Evolutionary conservation across 2,329 filamentous ascomycete genomes (phyloP).

Genomic region (Xylaria multiplex): DNA sequence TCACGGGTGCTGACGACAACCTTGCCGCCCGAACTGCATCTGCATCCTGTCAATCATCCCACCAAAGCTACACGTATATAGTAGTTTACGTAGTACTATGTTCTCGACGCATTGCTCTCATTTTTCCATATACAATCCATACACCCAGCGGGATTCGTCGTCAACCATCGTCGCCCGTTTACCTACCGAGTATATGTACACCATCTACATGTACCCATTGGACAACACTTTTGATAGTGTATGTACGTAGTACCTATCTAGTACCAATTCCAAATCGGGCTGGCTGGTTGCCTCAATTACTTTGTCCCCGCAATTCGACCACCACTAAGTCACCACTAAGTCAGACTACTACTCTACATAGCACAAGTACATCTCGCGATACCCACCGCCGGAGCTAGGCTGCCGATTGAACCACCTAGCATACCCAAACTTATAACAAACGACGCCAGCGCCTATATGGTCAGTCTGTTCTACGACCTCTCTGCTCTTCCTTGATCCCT

Average conservation of each 20-base stretch:
- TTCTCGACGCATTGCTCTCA: neutral
- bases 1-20: constrained; percentile 43
- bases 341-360: no score
- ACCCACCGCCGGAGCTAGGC: no score
- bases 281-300: constrained; percentile 3
- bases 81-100: no score
- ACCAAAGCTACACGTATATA: neutral
- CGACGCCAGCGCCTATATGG: neutral
- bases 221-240: no score
- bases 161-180: neutral
- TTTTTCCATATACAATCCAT: neutral
- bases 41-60: constrained; percentile 3
- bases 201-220: neutral
- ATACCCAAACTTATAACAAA: neutral
- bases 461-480: constrained; percentile 15
- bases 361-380: no score
- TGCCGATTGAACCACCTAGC: no score
- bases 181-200: neutral
- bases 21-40: constrained; percentile 23
- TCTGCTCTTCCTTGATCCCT: neutral
- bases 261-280: constrained; percentile 33
- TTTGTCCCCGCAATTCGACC: constrained; percentile 15
- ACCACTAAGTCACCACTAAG: no score
- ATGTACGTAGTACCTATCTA: neutral
- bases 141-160: neutral